Evolutionary conservation across 768 basidiomycete species (phyloP).

Genomic region (Symmetrospora coprosmae): DNA sequence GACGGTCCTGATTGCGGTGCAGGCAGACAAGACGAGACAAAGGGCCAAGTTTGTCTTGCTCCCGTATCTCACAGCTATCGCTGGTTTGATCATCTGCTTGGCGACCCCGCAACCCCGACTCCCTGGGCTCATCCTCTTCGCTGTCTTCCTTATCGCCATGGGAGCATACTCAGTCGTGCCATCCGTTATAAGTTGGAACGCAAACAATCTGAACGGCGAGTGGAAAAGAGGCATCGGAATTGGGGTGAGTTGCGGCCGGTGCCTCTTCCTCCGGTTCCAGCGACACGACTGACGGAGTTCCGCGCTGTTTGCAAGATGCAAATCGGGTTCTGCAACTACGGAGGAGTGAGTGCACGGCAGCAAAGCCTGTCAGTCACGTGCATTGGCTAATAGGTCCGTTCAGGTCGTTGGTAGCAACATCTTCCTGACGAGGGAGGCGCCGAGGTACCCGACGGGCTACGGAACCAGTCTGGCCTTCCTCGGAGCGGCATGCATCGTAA

Average conservation of each 20-base stretch:
- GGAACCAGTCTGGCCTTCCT: conserved; percentile 29
- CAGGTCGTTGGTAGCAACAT: conserved; percentile 32
- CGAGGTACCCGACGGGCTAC: conserved; percentile 32
- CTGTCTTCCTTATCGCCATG: conserved; percentile 29
- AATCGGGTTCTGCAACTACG: not conserved
- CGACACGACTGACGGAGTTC: conserved; percentile 23
- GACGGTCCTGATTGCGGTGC: not conserved
- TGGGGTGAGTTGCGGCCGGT: conserved; percentile 25
- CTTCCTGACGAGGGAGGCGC: conserved; percentile 11
- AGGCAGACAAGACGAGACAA: conserved; percentile 9
- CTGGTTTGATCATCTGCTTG: conserved; percentile 30
- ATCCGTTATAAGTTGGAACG: conserved; percentile 30
- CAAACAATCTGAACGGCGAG: conserved; percentile 29
- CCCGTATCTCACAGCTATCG: conserved; percentile 16
- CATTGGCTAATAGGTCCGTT: conserved; percentile 30
- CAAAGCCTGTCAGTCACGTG: no score
- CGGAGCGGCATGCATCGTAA: conserved; percentile 28
- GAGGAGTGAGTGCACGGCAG: no score
- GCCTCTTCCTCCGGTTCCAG: conserved; percentile 25
- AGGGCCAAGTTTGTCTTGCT: conserved; percentile 17
- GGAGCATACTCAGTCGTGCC: conserved; percentile 31
- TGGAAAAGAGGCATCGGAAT: conserved; percentile 22
- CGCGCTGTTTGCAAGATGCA: conserved; percentile 25
- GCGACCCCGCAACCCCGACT: conserved; percentile 24
- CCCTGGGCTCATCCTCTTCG: conserved; percentile 28